Percentiles rank a stretch among this genome's conserved stretches.
phyloP scores from a whole-genome alignment of 495 filamentous ascomycete genomes.

The Annulohypoxylon stygium region DNA sequence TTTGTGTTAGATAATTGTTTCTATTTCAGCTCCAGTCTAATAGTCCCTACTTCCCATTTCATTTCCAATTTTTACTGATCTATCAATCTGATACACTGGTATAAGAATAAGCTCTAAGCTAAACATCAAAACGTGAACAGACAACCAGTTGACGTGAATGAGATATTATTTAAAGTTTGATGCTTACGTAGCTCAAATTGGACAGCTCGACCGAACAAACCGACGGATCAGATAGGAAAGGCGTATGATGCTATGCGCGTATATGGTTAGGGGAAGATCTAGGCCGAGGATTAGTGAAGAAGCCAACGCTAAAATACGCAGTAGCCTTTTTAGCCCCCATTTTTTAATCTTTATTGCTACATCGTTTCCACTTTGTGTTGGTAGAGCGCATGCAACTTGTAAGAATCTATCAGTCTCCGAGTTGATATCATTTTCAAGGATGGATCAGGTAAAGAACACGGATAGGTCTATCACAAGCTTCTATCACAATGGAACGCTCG shows the following conservation, averaged over 20 bases:
- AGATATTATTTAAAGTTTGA: background rate
- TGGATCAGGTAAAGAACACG: background rate
- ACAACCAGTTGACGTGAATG: too few relatives aligned
- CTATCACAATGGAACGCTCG: background rate
- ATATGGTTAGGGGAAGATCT: conserved; percentile 24
- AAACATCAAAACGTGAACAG: background rate
- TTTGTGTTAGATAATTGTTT: too few relatives aligned
- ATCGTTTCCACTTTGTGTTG: too few relatives aligned
- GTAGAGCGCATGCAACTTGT: background rate
- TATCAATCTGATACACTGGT: background rate
- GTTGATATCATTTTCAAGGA: background rate
- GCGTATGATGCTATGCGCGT: background rate
- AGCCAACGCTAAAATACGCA: background rate
- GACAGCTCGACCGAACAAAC: conserved; percentile 5
- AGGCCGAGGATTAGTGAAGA: conserved; percentile 23
- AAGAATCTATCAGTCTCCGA: background rate
- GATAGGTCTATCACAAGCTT: background rate
- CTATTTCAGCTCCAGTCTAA: too few relatives aligned
- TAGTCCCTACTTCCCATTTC: too few relatives aligned
- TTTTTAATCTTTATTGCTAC: background rate
- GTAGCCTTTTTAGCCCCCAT: conserved; percentile 1
- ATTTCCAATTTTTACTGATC: background rate
- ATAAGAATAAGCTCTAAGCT: background rate
- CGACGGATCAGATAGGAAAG: conserved; percentile 18
- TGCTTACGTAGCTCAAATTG: conserved; percentile 3